A percentile compares a stretch with the other conserved stretches of the same genome.
Evolutionary conservation across 148 eudicot genomes (phyloP).

Genomic region (Heliamphora exappendiculata): DNA sequence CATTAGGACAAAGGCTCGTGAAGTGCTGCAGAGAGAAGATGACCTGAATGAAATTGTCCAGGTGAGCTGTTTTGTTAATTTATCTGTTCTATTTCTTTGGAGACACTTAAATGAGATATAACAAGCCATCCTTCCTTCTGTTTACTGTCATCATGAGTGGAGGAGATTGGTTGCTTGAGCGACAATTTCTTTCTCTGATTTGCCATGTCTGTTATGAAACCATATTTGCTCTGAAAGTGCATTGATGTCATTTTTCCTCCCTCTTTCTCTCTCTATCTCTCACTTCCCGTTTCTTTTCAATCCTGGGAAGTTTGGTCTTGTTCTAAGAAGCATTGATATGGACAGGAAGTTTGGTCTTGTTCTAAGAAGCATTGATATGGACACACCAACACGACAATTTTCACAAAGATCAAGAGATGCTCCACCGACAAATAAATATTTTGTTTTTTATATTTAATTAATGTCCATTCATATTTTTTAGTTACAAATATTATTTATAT

Average conservation of each 20-base stretch:
- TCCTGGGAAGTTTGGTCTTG: neutral
- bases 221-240: neutral
- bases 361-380: too few species aligned
- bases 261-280: neutral
- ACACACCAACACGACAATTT: too few species aligned
- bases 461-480: too few species aligned
- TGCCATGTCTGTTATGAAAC: neutral
- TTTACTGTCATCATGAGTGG: neutral
- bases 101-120: neutral
- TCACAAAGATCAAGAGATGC: too few species aligned
- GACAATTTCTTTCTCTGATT: neutral
- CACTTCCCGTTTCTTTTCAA: neutral
- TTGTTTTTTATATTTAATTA: too few species aligned
- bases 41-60: slow-evolving; percentile 97
- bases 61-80: slow-evolving; percentile 29
- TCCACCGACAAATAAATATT: too few species aligned
- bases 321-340: too few species aligned
- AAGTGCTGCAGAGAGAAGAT: slow-evolving; percentile 92
- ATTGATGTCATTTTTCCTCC: too few species aligned
- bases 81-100: neutral
- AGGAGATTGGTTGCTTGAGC: neutral
- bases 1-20: slow-evolving; percentile 97
- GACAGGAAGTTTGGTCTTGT: too few species aligned
- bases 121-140: neutral
- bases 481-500: too few species aligned